These are phyloP conservation scores for Blastobotrys buckinghamii DNA, from an alignment of 1,139 yeast genomes.

Conservation along the genomic window DNA sequence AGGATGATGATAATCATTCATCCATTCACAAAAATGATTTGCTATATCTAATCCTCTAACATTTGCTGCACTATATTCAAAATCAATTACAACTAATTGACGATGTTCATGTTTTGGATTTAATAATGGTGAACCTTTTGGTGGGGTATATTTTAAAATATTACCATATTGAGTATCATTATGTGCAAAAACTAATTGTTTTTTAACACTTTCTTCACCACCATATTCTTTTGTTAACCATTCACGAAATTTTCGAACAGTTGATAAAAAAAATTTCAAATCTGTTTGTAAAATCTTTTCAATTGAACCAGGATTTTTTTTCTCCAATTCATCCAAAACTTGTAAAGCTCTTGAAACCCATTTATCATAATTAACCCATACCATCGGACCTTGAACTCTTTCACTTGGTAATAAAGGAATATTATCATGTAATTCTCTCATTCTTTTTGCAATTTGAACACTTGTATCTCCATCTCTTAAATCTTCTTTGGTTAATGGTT, in stretches of 20 bases:
- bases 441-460: slow-evolving; percentile 86
- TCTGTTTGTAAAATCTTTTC: slow-evolving; percentile 34
- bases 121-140: slow-evolving; percentile 38
- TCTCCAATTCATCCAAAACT: slow-evolving; percentile 30
- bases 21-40: slow-evolving; percentile 92
- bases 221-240: slow-evolving; percentile 60
- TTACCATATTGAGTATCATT: slow-evolving; percentile 97
- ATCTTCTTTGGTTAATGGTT: slow-evolving; percentile 65
- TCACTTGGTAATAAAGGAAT: slow-evolving; percentile 57
- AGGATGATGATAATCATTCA: slow-evolving; percentile 82
- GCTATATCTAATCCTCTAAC: slow-evolving; percentile 85
- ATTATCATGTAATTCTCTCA: slow-evolving; percentile 88
- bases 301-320: slow-evolving; percentile 19
- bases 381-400: slow-evolving; percentile 50
- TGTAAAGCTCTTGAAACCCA: slow-evolving; percentile 61
- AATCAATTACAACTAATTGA: slow-evolving; percentile 86
- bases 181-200: slow-evolving; percentile 72
- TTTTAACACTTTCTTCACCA: slow-evolving; percentile 37
- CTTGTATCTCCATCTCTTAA: slow-evolving; percentile 71
- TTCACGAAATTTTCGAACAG: slow-evolving; percentile 46
- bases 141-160: slow-evolving; percentile 43
- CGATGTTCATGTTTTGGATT: slow-evolving; percentile 51
- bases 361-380: slow-evolving; percentile 64
- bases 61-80: slow-evolving; percentile 94
- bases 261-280: slow-evolving; percentile 45